Conservation (phyloP, 495 filamentous ascomycete species). For the Chaetomidium leptoderma region DNA sequence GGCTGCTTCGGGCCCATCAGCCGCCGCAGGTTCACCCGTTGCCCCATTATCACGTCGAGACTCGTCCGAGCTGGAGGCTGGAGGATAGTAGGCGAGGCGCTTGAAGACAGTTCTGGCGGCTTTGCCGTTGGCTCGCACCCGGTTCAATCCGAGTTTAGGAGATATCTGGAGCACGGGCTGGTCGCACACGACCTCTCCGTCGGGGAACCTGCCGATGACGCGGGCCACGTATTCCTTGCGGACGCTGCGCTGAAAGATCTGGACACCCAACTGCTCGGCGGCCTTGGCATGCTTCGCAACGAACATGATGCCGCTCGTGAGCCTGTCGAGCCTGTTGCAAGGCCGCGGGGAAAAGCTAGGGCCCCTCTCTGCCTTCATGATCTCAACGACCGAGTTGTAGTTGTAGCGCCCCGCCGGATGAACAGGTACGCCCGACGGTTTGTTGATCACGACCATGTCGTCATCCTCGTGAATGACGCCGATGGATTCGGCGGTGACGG, state of each 20-base stretch:
- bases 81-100: constrained; percentile 79
- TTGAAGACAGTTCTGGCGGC: constrained; percentile 85
- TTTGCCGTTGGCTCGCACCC: constrained; percentile 89
- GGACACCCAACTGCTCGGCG: constrained; percentile 66
- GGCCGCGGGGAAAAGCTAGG: constrained; percentile 68
- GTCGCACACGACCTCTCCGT: constrained; percentile 77
- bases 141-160: constrained; percentile 89
- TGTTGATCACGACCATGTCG: constrained; percentile 90
- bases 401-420: constrained; percentile 93
- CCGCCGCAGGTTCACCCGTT: constrained; percentile 20
- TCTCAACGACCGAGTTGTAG: constrained; percentile 90
- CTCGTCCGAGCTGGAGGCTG: constrained; percentile 20
- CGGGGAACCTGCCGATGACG: constrained; percentile 86
- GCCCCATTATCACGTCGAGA: constrained; percentile 11
- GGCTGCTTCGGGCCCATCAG: constrained; percentile 10
- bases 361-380: constrained; percentile 75
- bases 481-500: constrained; percentile 74
- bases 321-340: constrained; percentile 87
- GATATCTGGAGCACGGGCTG: constrained; percentile 91
- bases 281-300: constrained; percentile 78
- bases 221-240: constrained; percentile 92
- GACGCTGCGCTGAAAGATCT: constrained; percentile 71
- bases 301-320: constrained; percentile 98
- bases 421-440: constrained; percentile 90
- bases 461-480: constrained; percentile 85